These are phyloP conservation scores for Trichophyton rubrum DNA, from an alignment of 2,329 filamentous ascomycete genomes.

Conservation along the genomic window DNA sequence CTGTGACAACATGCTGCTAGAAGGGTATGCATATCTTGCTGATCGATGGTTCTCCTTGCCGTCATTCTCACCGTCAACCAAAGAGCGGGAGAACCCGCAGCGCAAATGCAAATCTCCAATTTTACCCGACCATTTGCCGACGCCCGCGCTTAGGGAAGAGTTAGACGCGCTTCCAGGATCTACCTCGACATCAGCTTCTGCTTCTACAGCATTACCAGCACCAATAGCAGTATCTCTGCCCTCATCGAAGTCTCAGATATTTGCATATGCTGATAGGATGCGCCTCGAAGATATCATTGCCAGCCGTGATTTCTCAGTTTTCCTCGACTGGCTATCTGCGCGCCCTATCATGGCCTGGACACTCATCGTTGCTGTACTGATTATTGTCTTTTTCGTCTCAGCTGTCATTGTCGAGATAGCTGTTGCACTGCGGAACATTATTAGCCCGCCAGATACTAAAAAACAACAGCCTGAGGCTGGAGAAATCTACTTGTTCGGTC, in stretches of 20 bases:
- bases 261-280: background rate
- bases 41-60: background rate
- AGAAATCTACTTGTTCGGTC: slow-evolving; percentile 3
- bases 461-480: background rate
- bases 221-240: background rate
- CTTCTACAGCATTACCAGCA: background rate
- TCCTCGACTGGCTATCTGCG: slow-evolving; percentile 3
- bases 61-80: background rate
- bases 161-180: background rate
- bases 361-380: background rate
- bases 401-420: slow-evolving; percentile 10
- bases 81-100: background rate
- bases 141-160: background rate
- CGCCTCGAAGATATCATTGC: background rate
- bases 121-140: background rate
- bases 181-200: background rate
- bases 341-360: slow-evolving; percentile 6
- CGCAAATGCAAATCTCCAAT: background rate
- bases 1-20: background rate
- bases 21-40: background rate
- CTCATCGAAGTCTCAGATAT: background rate
- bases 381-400: slow-evolving; percentile 10
- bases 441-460: background rate
- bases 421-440: background rate
- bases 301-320: background rate